Evolutionary conservation across 306 rosid species (phyloP), one percentile per base, ranked within the genome.

Genomic region (Delonix regia): DNA sequence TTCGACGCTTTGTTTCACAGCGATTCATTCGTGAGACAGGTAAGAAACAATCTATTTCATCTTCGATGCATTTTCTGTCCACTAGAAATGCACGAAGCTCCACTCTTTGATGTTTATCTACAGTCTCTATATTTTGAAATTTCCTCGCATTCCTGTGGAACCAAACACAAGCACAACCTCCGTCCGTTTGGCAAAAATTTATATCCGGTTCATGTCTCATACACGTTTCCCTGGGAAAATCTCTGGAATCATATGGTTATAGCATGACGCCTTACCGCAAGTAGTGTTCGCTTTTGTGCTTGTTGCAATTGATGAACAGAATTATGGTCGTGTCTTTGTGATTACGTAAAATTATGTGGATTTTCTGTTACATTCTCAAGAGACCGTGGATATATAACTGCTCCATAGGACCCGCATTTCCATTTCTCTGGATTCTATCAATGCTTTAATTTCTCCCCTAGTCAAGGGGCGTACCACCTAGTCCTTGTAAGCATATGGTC

Each of bases 1-100:
- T 4, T 18, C 30, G 52, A 24, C 77, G 45, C 67, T 47, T 38
- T 9, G 45, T 73, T 60, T 69, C 75, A 24, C 72, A 9, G 38
- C 73, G 45, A 78, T 66, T 73, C 6, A 76, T 59, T 55, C 34
- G 62, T 64, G 69, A 53, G 33, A 66, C 78, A 34, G 81, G 87
- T 71, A 30, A 79, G 38, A 13, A 25, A 5, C 15, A 10, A n/a
- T 57, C 39, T 30, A 48, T 34, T 74, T 74, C 53, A 49, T 73
- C 77, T 22, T 67, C 21, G 44, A 67, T 73, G 2, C 72, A 64
- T 63, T 63, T 33, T 34, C 25, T 9, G 19, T 69, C 41, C 19
- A 24, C 38, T 69, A 18, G 11, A 61, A 11, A 15, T 69, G 25
- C 27, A 9, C 14, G 3, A 44, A 80, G 62, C 30, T 30, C 41